Conservation (phyloP, 768 basidiomycete genomes). For the Lactarius sp. region DNA sequence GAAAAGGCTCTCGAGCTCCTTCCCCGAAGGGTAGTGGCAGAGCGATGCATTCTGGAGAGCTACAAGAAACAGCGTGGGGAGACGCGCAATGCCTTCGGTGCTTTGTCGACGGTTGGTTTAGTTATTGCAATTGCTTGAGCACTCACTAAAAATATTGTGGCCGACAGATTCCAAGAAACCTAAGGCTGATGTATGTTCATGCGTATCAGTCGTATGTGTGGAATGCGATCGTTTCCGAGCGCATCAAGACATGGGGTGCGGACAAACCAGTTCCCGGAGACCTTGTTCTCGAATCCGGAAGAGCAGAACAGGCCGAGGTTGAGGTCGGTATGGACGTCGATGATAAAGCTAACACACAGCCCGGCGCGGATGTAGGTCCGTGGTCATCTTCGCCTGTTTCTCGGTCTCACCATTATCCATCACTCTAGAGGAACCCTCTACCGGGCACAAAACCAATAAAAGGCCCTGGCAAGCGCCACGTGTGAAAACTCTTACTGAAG, state of each 20-base stretch:
- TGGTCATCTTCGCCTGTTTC: neutral
- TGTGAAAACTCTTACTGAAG: slow-evolving; percentile 73
- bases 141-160: neutral
- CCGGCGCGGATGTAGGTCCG: slow-evolving; percentile 15
- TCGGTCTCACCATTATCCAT: neutral
- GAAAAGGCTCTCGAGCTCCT: slow-evolving; percentile 79
- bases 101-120: slow-evolving; percentile 66
- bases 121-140: neutral
- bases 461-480: slow-evolving; percentile 62
- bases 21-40: slow-evolving; percentile 90
- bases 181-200: slow-evolving; percentile 96
- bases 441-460: slow-evolving; percentile 30
- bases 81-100: slow-evolving; percentile 80
- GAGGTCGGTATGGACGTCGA: slow-evolving; percentile 33
- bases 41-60: slow-evolving; percentile 87
- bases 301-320: slow-evolving; percentile 26
- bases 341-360: slow-evolving; percentile 31
- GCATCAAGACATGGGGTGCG: slow-evolving; percentile 72
- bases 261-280: slow-evolving; percentile 80
- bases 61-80: slow-evolving; percentile 78
- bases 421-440: slow-evolving; percentile 16
- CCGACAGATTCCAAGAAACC: slow-evolving; percentile 84
- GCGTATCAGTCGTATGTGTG: slow-evolving; percentile 98
- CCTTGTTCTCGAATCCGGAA: slow-evolving; percentile 66
- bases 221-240: slow-evolving; percentile 96